These are phyloP conservation scores for Erythrophleum fordii DNA, from an alignment of 306 rosid species.

Conservation along the genomic window DNA sequence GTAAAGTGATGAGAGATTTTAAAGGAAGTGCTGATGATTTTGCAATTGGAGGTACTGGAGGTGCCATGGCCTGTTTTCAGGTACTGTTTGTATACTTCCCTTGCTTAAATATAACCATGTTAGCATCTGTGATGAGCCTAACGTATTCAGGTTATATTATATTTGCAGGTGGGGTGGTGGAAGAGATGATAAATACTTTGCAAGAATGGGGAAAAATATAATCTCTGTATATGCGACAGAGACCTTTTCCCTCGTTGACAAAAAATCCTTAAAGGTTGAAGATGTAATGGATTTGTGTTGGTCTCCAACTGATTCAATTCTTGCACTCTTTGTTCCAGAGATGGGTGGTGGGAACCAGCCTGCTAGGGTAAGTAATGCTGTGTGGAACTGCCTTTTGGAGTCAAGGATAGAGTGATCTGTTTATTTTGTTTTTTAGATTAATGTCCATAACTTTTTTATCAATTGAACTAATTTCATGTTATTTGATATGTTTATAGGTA, in stretches of 20 bases:
- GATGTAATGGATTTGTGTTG: conserved; percentile 87
- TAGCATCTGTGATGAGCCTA: not conserved
- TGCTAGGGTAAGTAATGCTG: conserved; percentile 66
- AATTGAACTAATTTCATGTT: conserved; percentile 9
- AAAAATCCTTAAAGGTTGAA: conserved; percentile 80
- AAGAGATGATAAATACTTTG: conserved; percentile 80
- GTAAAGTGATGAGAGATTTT: conserved; percentile 88
- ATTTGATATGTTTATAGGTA: conserved; percentile 54
- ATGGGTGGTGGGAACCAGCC: conserved; percentile 94
- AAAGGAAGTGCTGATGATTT: conserved; percentile 88
- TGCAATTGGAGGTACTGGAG: conserved; percentile 77
- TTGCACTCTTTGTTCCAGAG: conserved; percentile 90
- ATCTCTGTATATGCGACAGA: conserved; percentile 86
- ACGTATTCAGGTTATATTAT: conserved; percentile 14
- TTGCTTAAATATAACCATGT: not conserved
- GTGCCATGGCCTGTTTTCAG: conserved; percentile 94
- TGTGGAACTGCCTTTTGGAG: conserved; percentile 6
- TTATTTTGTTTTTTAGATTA: not conserved
- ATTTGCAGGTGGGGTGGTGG: conserved; percentile 84
- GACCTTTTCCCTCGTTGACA: conserved; percentile 81
- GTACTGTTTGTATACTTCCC: conserved; percentile 36
- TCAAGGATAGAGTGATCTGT: not conserved
- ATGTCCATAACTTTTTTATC: not conserved
- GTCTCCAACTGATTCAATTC: conserved; percentile 89
- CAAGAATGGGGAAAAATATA: conserved; percentile 79